These are phyloP conservation scores for Sporothrix variecibatus DNA, from an alignment of 2,329 filamentous ascomycete genomes.

Conservation along the genomic window DNA sequence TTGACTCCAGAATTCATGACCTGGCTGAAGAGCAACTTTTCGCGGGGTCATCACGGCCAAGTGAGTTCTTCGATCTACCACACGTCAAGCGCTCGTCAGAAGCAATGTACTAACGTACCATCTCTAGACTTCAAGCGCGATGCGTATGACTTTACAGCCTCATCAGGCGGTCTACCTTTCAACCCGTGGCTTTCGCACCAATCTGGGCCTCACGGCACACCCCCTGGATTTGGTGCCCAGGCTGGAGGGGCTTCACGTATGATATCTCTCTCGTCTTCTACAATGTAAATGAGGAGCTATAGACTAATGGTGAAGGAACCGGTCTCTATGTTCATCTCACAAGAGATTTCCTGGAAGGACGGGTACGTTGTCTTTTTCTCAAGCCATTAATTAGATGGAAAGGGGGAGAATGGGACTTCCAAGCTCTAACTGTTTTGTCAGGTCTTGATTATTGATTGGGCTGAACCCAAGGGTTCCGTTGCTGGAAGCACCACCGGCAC, in stretches of 20 bases:
- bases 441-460: constrained; percentile 22
- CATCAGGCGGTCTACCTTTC: neutral
- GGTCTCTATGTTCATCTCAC: neutral
- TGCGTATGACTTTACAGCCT: neutral
- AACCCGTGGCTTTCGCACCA: neutral
- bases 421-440: neutral
- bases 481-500: constrained; percentile 32
- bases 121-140: neutral
- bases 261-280: neutral
- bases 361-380: neutral
- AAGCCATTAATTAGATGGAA: too few relatives aligned
- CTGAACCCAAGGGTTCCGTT: constrained; percentile 21
- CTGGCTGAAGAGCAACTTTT: neutral
- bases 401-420: neutral
- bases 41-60: too few relatives aligned
- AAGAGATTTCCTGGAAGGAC: neutral
- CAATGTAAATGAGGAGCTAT: too few relatives aligned
- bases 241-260: neutral
- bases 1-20: neutral
- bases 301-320: neutral
- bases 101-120: neutral
- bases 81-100: neutral
- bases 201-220: neutral
- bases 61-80: neutral
- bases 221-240: neutral